Percentiles rank a stretch among this genome's conserved stretches.
Conservation (phyloP, 1,284 basidiomycete species). For the Ceratobasidium sp. region DNA sequence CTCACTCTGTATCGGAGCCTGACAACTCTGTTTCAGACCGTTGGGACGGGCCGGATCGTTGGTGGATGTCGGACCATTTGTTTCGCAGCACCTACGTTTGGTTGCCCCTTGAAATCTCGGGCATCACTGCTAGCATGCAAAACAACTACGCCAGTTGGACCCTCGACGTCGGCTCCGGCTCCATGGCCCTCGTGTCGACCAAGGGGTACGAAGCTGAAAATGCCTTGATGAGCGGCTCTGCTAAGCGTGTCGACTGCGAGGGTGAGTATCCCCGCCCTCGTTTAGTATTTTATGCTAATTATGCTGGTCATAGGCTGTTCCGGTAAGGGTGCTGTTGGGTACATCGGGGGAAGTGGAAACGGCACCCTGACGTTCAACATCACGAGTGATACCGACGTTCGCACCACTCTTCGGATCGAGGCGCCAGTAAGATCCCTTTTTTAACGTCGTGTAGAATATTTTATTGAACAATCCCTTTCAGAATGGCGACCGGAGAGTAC, state of each 20-base stretch:
- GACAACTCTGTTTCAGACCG: constrained; percentile 40
- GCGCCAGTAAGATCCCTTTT: constrained; percentile 12
- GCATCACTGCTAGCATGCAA: constrained; percentile 45
- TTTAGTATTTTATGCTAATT: not conserved
- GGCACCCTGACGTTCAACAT: constrained; percentile 43
- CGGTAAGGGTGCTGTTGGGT: constrained; percentile 43
- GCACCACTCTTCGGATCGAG: constrained; percentile 47
- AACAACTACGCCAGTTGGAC: constrained; percentile 48
- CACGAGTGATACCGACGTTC: constrained; percentile 36
- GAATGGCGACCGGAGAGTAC: constrained; percentile 42
- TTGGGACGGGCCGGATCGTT: constrained; percentile 40
- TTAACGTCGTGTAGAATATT: not conserved
- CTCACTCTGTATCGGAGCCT: not conserved
- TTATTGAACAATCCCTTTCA: not conserved
- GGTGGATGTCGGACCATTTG: constrained; percentile 14
- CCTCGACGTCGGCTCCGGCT: constrained; percentile 42
- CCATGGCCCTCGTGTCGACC: constrained; percentile 29
- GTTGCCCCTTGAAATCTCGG: constrained; percentile 46
- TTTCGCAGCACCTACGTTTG: constrained; percentile 47
- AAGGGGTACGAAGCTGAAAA: constrained; percentile 48
- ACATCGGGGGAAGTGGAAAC: constrained; percentile 43
- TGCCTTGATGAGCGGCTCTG: constrained; percentile 37
- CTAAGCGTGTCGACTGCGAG: constrained; percentile 8
- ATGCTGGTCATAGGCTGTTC: constrained; percentile 42
- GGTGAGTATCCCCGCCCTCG: not conserved